phyloP scores from a whole-genome alignment of 2,329 filamentous ascomycete species.

The Trichoderma koningiopsis region DNA sequence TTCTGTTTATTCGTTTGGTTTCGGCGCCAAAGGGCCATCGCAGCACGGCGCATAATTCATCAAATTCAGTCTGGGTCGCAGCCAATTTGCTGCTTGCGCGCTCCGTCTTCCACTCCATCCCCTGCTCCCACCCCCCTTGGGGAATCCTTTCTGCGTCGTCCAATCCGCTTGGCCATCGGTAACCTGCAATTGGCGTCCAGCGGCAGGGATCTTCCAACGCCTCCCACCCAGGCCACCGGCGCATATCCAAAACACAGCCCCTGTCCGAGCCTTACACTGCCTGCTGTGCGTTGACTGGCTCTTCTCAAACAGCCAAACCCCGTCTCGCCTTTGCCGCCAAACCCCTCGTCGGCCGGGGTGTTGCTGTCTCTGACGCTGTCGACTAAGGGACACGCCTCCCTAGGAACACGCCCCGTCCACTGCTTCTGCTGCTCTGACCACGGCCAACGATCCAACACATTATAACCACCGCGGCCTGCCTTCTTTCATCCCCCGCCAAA shows the following conservation, averaged over 20 bases:
- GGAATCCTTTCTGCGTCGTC: constrained; percentile 19
- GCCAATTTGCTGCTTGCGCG: constrained; percentile 23
- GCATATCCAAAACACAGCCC: constrained; percentile 32
- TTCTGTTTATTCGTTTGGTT: background rate
- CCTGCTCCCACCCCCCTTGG: constrained; percentile 25
- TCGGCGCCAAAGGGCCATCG: constrained; percentile 18
- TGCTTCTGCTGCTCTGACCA: constrained; percentile 24
- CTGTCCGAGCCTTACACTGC: constrained; percentile 26
- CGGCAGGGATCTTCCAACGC: constrained; percentile 28
- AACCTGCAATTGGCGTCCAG: constrained; percentile 21
- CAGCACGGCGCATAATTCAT: constrained; percentile 13
- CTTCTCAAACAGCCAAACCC: constrained; percentile 26
- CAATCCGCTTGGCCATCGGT: constrained; percentile 24
- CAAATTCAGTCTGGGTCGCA: constrained; percentile 4
- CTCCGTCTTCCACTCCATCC: constrained; percentile 24
- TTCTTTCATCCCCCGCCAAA: constrained; percentile 22
- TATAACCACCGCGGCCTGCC: constrained; percentile 27
- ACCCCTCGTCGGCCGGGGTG: constrained; percentile 26
- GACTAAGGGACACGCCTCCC: constrained; percentile 19
- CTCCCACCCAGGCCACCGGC: constrained; percentile 31
- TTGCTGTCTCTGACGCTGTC: constrained; percentile 23
- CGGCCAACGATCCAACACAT: constrained; percentile 24
- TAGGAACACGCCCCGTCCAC: constrained; percentile 25
- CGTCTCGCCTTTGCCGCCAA: constrained; percentile 32
- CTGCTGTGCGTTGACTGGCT: constrained; percentile 23